phyloP scores from a whole-genome alignment of 1,284 basidiomycete genomes.

The Hemileia vastatrix region DNA sequence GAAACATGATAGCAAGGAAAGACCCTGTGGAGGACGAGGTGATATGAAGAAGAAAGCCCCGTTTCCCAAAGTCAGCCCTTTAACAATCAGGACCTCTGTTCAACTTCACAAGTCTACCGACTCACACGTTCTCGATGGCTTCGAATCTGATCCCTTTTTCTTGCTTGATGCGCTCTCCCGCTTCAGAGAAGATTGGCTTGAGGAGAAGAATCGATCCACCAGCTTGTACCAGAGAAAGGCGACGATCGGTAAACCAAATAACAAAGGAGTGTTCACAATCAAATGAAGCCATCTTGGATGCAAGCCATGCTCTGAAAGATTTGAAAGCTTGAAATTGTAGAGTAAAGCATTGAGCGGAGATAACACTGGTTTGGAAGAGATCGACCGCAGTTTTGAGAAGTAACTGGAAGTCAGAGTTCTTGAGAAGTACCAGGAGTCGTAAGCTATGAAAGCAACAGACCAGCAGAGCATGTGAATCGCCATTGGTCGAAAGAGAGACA shows the following conservation, averaged over 20 bases:
- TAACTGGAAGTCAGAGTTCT: background rate
- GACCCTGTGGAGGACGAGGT: no score
- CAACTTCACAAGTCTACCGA: no score
- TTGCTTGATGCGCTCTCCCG: no score
- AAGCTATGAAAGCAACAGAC: background rate
- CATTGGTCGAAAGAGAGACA: background rate
- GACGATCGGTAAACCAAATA: conserved; percentile 29
- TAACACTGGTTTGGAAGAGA: conserved; percentile 9
- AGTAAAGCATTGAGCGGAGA: conserved; percentile 40
- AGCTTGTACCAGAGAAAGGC: conserved; percentile 8
- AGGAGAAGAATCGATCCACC: background rate
- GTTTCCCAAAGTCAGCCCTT: no score
- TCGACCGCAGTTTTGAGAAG: background rate
- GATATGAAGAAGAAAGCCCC: no score
- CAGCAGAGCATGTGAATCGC: background rate
- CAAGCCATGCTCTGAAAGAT: conserved; percentile 41
- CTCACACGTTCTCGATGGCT: no score
- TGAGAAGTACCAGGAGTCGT: background rate
- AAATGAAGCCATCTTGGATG: conserved; percentile 41
- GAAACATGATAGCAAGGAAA: conserved; percentile 20
- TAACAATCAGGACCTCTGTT: no score
- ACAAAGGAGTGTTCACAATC: conserved; percentile 40
- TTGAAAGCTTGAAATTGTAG: conserved; percentile 36
- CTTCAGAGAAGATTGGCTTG: background rate
- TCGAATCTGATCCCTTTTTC: no score